Evolutionary conservation across 352 stramenopile species (phyloP), one percentile per base, ranked within the genome.

Genomic region (Pythium sp.): DNA sequence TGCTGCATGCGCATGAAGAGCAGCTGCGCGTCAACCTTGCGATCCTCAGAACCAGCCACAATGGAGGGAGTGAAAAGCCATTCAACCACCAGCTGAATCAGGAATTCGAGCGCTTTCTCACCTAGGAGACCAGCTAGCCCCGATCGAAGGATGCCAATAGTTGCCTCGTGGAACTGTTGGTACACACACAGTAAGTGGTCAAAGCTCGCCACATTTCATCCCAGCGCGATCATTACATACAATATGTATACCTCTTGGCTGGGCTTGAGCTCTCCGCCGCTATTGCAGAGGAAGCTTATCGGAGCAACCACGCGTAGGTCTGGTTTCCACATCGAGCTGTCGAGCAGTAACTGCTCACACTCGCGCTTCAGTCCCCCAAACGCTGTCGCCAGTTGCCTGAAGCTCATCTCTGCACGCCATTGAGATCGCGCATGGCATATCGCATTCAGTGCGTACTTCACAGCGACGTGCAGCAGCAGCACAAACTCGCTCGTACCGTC

Each of bases 401-500:
- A 18, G 30, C 12, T 62, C 24, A 24, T 61, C 32, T 28, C 36
- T 15, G 32, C 7, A 22, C 26, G 9, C 24, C 38, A 63, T 28
- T 47, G 64, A 30, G 43, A 30, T 0, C 67, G 41, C 3, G 46
- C 32, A 61, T 53, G 51, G 3, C 56, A 67, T 6, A 72, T 34
- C 1, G 47, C 53, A 15, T 73, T 63, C 26, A 24, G 9, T 14
- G 67, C 70, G 15, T 67, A 32, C 18, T 51, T 67, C 56, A 84
- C 28, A 0, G 74, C 61, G 11, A 75, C 70, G 36, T 86, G 65
- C 1, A 94, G 32, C 22, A 92, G 34, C 41, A 94, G 56, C 49
- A 93, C 71, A 58, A 93, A 89, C 68, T 85, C 72, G 15, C 67
- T 86, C 6, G 75, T 74, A 1, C 80, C 82, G 28, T 94, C 86